phyloP scores from a whole-genome alignment of 202 grass and related monocot genomes.

The Digitaria exilis region DNA sequence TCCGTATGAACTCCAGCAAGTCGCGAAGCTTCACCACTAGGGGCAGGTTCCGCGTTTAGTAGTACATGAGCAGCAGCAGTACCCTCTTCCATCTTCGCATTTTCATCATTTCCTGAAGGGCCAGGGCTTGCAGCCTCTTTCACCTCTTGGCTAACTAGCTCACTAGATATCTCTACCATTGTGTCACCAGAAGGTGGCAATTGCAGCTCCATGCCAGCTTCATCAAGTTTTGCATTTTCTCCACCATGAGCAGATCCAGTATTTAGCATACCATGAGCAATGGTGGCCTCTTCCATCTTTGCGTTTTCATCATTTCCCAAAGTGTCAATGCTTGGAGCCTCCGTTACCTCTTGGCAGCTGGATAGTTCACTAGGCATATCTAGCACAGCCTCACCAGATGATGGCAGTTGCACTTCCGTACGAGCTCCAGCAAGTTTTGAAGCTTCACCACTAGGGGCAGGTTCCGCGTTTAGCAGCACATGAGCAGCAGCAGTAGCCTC shows the following conservation, averaged over 20 bases:
- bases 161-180: conserved; percentile 2
- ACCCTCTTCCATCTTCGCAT: neutral
- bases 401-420: neutral
- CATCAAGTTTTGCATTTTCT: conserved; percentile 2
- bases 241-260: neutral
- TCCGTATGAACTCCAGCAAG: neutral
- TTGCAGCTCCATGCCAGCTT: neutral
- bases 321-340: neutral
- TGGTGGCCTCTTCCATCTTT: neutral
- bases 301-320: neutral
- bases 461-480: neutral
- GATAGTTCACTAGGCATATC: neutral
- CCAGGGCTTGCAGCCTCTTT: neutral
- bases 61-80: neutral
- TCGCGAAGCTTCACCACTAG: neutral
- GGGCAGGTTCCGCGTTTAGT: neutral
- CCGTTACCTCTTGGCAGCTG: neutral
- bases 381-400: no score
- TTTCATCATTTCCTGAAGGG: neutral
- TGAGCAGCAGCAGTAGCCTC: neutral
- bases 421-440: neutral
- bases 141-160: neutral
- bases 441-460: conserved; percentile 2
- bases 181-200: conserved; percentile 10
- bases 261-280: neutral